Conservation (phyloP, 2,329 filamentous ascomycete species). For the Metarhizium humberi region DNA sequence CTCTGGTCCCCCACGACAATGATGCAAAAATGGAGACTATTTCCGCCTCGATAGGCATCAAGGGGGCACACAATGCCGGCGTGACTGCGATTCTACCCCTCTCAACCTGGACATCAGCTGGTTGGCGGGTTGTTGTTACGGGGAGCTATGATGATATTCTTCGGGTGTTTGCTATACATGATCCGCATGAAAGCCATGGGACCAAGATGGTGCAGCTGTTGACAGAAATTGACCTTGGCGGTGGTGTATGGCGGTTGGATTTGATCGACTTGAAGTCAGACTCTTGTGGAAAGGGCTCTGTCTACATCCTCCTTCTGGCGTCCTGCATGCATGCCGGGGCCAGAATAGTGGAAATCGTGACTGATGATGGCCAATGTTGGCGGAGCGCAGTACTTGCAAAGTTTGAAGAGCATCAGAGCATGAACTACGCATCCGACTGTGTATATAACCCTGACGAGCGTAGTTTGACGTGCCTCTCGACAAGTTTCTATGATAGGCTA, state of each 20-base stretch:
- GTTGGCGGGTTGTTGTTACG: conserved; percentile 57
- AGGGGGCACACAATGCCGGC: conserved; percentile 61
- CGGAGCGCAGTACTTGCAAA: conserved; percentile 54
- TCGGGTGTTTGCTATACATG: conserved; percentile 50
- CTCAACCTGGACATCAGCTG: conserved; percentile 27
- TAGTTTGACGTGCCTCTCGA: conserved; percentile 48
- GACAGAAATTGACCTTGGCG: conserved; percentile 58
- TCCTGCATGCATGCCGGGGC: conserved; percentile 92
- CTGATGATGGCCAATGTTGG: conserved; percentile 37
- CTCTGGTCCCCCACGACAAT: conserved; percentile 10
- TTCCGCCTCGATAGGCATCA: conserved; percentile 23
- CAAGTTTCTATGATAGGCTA: conserved; percentile 68
- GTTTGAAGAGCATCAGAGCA: conserved; percentile 82
- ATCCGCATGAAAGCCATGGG: conserved; percentile 30
- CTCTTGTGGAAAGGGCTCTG: conserved; percentile 13
- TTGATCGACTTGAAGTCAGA: conserved; percentile 31
- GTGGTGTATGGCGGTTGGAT: conserved; percentile 81
- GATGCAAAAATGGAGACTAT: conserved; percentile 3
- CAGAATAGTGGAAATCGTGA: conserved; percentile 46
- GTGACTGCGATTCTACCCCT: conserved; percentile 81
- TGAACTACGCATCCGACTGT: conserved; percentile 86
- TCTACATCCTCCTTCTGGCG: conserved; percentile 51
- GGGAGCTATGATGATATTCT: conserved; percentile 88
- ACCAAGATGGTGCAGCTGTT: conserved; percentile 40
- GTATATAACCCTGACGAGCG: conserved; percentile 27